Evolutionary conservation across 2,329 filamentous ascomycete genomes (phyloP), one percentile per base, ranked within the genome.

Genomic region (Dothiorella sarmentorum): DNA sequence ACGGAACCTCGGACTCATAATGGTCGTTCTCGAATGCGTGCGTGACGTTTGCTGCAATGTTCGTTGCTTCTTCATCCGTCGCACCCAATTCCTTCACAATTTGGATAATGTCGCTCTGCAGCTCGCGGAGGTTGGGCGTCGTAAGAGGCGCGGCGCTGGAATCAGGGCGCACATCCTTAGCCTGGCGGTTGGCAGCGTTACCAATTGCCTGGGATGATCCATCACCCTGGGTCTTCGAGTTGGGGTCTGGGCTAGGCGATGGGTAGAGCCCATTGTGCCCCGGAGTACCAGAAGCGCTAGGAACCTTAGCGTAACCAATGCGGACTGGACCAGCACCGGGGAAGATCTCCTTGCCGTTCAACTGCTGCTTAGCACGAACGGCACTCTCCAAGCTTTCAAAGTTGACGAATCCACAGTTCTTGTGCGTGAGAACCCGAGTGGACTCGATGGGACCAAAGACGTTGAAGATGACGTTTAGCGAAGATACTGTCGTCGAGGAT

Each of bases 401-500:
- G 74, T 99, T 99, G 70, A 99, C 93, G 67, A 99, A 99, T 3
- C 93, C 94, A 71, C 94, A 99, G 75, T 96, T 97, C 81, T 99
- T 99, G 79, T 99, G 91, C 0, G 94, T 97, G 62, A 99, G 80
- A 4, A 99, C 94, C 63, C 94, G 85, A 26, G 91, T 93, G 3
- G 93, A 97, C 64, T 94, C 82, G 63, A 99, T 96, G 3, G 88
- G 83, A 9, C 94, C 94, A 65, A 94, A 96, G n/a, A 87, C 83
- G 72, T 90, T 90, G 78, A 99, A 99, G 77, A 97, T 96, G 64
- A 95, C 91, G 59, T 91, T 91, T 61, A 99, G 78, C 0, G 94
- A 97, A 1, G 93, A 96, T 10, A 94, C 92, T 0, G 94, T 99
- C 2, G 94, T 99, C 2, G 94, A 97, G 4, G 93, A 92, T 11